Conservation (phyloP, 768 basidiomycete genomes). For the Solioccasus polychromus region DNA sequence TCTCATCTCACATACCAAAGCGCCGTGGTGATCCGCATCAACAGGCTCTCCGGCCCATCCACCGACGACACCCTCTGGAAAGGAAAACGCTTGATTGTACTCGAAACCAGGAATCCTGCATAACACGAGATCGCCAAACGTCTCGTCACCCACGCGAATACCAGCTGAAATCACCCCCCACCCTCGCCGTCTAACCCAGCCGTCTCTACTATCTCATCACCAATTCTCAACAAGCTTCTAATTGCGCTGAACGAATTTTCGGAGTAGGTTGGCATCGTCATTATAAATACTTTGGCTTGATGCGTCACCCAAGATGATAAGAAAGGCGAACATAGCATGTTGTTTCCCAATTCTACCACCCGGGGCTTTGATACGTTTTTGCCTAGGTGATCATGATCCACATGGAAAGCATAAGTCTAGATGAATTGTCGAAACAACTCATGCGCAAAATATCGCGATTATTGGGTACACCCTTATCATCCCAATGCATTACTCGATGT, state of each 20-base stretch:
- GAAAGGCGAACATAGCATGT: constrained; percentile 97
- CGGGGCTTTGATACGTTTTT: neutral
- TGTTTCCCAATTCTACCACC: constrained; percentile 74
- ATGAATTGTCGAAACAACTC: constrained; percentile 81
- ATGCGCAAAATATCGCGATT: constrained; percentile 98
- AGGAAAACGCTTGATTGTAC: constrained; percentile 71
- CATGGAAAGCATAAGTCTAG: constrained; percentile 75
- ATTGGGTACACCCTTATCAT: constrained; percentile 89
- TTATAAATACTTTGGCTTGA: constrained; percentile 80
- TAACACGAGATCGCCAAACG: constrained; percentile 56
- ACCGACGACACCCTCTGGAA: constrained; percentile 58
- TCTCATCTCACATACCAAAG: constrained; percentile 78
- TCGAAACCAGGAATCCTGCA: constrained; percentile 60
- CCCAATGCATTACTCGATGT: constrained; percentile 95
- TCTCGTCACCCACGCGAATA: constrained; percentile 78
- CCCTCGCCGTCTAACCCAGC: constrained; percentile 57
- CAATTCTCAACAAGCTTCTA: constrained; percentile 83
- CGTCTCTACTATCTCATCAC: constrained; percentile 77
- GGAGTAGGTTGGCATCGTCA: constrained; percentile 97
- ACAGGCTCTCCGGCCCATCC: constrained; percentile 44
- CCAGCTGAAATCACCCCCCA: constrained; percentile 49
- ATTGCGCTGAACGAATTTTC: constrained; percentile 97
- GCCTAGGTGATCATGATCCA: constrained; percentile 94
- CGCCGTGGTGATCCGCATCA: constrained; percentile 72
- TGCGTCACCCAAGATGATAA: constrained; percentile 85